Evolutionary conservation across 129 eudicot genomes (phyloP).

Genomic region (Flaveria robusta): DNA sequence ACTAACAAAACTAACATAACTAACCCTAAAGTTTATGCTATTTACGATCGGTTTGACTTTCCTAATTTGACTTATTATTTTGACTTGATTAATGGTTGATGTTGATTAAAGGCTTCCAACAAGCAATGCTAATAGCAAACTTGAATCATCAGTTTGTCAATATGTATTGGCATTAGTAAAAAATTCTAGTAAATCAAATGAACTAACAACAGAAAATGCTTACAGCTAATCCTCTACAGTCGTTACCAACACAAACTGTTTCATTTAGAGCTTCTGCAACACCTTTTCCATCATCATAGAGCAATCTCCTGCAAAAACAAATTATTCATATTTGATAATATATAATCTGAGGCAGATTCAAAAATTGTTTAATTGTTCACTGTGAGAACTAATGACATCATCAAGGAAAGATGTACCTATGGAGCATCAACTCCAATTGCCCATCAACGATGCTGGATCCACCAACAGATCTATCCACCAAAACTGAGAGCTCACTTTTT

Average conservation of each 20-base stretch:
- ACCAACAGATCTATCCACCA: slow-evolving; percentile 94
- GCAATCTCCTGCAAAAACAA: slow-evolving; percentile 68
- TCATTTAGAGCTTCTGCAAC: slow-evolving; percentile 93
- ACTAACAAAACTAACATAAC: too few relatives aligned
- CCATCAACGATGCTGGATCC: slow-evolving; percentile 95
- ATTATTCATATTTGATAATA: not conserved
- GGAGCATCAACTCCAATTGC: slow-evolving; percentile 89
- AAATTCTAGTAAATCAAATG: not conserved
- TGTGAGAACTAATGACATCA: not conserved
- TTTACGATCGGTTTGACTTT: too few relatives aligned
- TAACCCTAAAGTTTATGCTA: too few relatives aligned
- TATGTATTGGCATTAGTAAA: not conserved
- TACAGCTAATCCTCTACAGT: slow-evolving; percentile 80
- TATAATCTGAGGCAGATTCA: not conserved
- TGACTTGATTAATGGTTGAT: too few relatives aligned
- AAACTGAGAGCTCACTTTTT: slow-evolving; percentile 66
- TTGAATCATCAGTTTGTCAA: not conserved
- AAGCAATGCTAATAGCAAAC: not conserved
- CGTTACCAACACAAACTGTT: slow-evolving; percentile 62
- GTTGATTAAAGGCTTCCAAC: too few relatives aligned
- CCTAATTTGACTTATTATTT: too few relatives aligned
- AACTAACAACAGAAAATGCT: slow-evolving; percentile 34
- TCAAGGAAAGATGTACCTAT: slow-evolving; percentile 46
- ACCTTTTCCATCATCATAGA: slow-evolving; percentile 90
- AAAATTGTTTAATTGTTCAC: not conserved